Conservation (phyloP, 805 yeast genomes). For the Candida tallmaniae region DNA sequence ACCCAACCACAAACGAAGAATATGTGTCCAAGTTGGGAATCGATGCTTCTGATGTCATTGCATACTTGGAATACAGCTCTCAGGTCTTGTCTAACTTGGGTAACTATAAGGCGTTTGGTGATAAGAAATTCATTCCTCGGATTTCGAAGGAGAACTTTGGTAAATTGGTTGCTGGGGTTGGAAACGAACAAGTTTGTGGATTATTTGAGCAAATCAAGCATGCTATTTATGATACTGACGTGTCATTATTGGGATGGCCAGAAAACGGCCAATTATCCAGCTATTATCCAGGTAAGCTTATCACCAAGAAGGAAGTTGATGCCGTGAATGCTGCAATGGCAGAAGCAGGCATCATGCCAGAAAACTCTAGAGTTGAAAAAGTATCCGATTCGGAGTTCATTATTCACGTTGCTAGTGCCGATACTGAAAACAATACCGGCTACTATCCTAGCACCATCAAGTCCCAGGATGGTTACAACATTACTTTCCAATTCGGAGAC, state of each 20-base stretch:
- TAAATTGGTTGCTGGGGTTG: conserved; percentile 37
- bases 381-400: conserved; percentile 41
- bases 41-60: conserved; percentile 20
- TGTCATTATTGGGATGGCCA: conserved; percentile 66
- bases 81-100: conserved; percentile 74
- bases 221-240: conserved; percentile 49
- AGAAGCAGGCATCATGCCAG: conserved; percentile 61
- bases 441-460: conserved; percentile 49
- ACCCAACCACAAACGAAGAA: conserved; percentile 35
- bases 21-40: conserved; percentile 31
- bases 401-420: conserved; percentile 67
- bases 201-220: conserved; percentile 41
- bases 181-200: conserved; percentile 26
- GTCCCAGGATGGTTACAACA: conserved; percentile 27
- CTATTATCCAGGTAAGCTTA: conserved; percentile 54
- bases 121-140: conserved; percentile 76
- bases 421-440: conserved; percentile 40
- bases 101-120: conserved; percentile 84
- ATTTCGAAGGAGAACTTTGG: conserved; percentile 46
- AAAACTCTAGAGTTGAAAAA: conserved; percentile 74
- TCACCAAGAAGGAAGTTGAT: conserved; percentile 59
- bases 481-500: conserved; percentile 71
- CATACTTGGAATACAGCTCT: conserved; percentile 68
- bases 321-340: conserved; percentile 65
- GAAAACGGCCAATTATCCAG: conserved; percentile 70